A percentile compares a stretch with the other conserved stretches of the same genome.
These are phyloP conservation scores for Cupressus sempervirens DNA, from an alignment of 75 land plant genomes.

Conservation along the genomic window DNA sequence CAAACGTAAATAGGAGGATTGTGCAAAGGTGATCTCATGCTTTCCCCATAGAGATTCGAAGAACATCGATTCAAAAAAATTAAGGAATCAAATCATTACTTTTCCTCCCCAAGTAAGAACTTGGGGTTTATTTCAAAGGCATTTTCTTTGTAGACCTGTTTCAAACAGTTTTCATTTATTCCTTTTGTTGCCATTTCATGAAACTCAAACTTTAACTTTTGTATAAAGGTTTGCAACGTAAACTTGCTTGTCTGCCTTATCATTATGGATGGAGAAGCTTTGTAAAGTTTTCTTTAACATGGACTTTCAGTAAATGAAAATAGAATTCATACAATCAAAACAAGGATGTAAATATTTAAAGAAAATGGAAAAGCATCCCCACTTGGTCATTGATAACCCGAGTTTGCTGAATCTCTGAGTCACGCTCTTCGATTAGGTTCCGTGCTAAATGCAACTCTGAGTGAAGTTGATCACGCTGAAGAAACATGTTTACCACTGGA, in stretches of 20 bases:
- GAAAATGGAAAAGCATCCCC: background rate
- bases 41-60: background rate
- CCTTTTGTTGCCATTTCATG: background rate
- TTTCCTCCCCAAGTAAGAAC: background rate
- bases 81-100: background rate
- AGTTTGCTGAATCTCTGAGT: constrained; percentile 59
- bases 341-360: background rate
- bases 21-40: background rate
- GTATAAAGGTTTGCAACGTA: background rate
- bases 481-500: background rate
- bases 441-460: constrained; percentile 88
- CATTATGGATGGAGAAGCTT: background rate
- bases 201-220: background rate
- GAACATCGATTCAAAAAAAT: background rate
- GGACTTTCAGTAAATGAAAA: background rate
- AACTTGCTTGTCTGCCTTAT: background rate
- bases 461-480: constrained; percentile 86
- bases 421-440: constrained; percentile 76
- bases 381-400: constrained; percentile 80
- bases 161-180: background rate
- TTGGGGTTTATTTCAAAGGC: background rate
- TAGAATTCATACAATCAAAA: background rate
- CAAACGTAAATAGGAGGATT: background rate
- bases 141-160: background rate
- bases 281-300: background rate